A percentile compares a stretch with the other conserved stretches of the same genome.
phyloP scores from a whole-genome alignment of 106 monocot species.

The Triglochin maritima region DNA sequence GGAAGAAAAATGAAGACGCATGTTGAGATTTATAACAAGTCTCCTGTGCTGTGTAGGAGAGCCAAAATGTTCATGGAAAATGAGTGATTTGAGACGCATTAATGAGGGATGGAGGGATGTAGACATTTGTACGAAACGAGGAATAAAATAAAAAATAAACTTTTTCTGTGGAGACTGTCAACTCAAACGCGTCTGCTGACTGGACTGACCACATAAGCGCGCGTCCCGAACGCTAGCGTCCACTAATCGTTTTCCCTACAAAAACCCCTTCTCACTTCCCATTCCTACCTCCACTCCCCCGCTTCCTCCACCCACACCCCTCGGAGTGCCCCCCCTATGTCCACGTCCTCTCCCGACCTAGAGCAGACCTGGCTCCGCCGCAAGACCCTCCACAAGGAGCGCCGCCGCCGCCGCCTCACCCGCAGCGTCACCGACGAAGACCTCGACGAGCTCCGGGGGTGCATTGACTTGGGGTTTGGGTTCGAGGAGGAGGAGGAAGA shows the following conservation, averaged over 20 bases:
- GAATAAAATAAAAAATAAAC: too few species aligned
- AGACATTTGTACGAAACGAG: too few species aligned
- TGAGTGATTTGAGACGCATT: too few species aligned
- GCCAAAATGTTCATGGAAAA: too few species aligned
- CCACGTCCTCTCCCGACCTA: constrained; percentile 4
- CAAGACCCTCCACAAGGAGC: constrained; percentile 20
- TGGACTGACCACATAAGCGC: too few species aligned
- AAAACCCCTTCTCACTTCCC: neutral
- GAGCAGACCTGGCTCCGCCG: constrained; percentile 21
- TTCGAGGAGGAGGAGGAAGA: constrained; percentile 14
- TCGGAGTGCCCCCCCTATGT: neutral
- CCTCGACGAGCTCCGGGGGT: constrained; percentile 68
- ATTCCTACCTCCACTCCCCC: neutral
- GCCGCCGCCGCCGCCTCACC: neutral
- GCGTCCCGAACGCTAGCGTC: neutral
- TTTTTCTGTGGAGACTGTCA: too few species aligned
- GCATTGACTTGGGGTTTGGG: constrained; percentile 57
- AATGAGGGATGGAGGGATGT: too few species aligned
- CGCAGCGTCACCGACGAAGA: constrained; percentile 68
- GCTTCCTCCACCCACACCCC: neutral
- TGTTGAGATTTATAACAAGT: too few species aligned
- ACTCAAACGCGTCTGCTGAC: too few species aligned
- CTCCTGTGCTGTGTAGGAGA: too few species aligned
- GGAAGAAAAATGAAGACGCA: too few species aligned
- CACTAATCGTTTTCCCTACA: neutral